Evolutionary conservation across 352 stramenopile species (phyloP).

Genomic region (Phytophthora crassamura): DNA sequence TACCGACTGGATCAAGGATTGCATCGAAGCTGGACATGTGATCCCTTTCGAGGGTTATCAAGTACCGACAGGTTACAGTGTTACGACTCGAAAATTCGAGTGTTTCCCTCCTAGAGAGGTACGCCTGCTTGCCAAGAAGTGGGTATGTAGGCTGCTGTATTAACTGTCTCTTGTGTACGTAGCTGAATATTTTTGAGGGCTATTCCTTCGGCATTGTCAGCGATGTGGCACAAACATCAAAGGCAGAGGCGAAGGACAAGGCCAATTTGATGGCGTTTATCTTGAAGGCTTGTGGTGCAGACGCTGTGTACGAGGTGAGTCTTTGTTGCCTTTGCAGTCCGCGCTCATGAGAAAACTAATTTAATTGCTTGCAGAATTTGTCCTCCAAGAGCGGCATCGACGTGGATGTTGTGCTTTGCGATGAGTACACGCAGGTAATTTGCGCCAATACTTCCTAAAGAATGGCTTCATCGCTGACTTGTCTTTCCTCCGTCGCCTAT

Average conservation of each 20-base stretch:
- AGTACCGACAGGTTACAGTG: slow-evolving; percentile 71
- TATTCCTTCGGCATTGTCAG: slow-evolving; percentile 69
- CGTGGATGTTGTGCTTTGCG: slow-evolving; percentile 73
- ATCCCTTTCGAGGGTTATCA: slow-evolving; percentile 76
- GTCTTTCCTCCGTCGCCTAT: background rate
- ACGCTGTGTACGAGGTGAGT: slow-evolving; percentile 62
- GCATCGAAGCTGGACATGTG: slow-evolving; percentile 52
- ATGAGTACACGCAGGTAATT: slow-evolving; percentile 74
- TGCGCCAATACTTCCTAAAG: background rate
- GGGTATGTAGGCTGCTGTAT: background rate
- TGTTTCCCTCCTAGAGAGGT: slow-evolving; percentile 50
- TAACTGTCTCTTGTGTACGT: slow-evolving; percentile 17
- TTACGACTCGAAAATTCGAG: slow-evolving; percentile 71
- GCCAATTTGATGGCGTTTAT: slow-evolving; percentile 60
- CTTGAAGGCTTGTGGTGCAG: slow-evolving; percentile 67
- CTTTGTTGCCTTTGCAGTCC: background rate
- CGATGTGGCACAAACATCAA: slow-evolving; percentile 44
- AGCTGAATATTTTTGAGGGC: slow-evolving; percentile 69
- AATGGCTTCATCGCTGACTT: background rate
- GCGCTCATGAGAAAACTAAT: too few relatives aligned
- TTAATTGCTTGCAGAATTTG: slow-evolving; percentile 49
- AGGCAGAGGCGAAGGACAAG: slow-evolving; percentile 50
- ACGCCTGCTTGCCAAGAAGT: slow-evolving; percentile 4
- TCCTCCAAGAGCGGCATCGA: slow-evolving; percentile 35
- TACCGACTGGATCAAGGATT: slow-evolving; percentile 80